Evolutionary conservation across 345 rosid genomes (phyloP).

Genomic region (Lenwebbia sp.): DNA sequence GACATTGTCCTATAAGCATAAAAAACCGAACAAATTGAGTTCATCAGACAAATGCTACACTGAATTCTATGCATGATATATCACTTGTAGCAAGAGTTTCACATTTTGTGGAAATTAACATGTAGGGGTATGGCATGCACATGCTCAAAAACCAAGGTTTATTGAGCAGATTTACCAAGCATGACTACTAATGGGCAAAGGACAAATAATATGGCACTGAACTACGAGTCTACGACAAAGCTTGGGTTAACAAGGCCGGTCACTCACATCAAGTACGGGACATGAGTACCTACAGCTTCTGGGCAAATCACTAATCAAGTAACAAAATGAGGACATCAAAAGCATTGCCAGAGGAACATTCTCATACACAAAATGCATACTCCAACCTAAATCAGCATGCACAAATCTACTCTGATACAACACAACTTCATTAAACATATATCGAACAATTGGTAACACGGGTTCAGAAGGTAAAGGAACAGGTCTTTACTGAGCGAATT

Average conservation of each 20-base stretch:
- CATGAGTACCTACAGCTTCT: background rate
- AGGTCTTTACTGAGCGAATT: background rate
- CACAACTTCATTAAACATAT: background rate
- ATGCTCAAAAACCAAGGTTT: background rate
- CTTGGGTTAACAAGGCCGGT: background rate
- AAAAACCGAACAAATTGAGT: background rate
- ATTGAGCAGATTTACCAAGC: background rate
- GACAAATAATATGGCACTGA: background rate
- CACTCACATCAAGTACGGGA: background rate
- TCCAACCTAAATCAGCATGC: background rate
- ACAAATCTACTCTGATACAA: background rate
- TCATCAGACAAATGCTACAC: background rate
- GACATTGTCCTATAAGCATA: conserved; percentile 3
- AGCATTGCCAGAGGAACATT: background rate
- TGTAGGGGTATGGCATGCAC: background rate
- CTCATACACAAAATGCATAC: background rate
- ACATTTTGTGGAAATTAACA: background rate
- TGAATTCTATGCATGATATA: background rate
- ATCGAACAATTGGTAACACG: background rate
- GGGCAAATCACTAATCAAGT: background rate
- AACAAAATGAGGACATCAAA: background rate
- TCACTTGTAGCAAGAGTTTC: background rate
- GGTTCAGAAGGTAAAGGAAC: background rate
- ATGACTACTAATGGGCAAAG: background rate
- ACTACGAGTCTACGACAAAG: background rate